These are phyloP conservation scores for Globisporangium cederbergense DNA, from an alignment of 352 stramenopile species.

Conservation along the genomic window DNA sequence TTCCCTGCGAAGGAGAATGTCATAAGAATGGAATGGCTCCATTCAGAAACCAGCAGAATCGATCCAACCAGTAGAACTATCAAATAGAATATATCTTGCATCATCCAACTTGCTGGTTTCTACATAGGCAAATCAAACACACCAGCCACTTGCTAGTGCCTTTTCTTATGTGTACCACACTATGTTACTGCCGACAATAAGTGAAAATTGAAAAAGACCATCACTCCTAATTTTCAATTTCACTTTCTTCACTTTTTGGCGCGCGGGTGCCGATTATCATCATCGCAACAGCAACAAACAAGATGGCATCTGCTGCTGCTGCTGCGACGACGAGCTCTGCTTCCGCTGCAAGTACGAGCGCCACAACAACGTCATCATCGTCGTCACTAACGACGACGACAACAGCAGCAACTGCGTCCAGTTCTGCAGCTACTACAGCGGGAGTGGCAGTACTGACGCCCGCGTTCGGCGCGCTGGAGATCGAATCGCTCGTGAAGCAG, in stretches of 20 bases:
- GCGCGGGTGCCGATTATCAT: background rate
- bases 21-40: too few species aligned
- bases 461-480: constrained; percentile 25
- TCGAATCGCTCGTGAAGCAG: constrained; percentile 35
- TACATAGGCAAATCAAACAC: too few species aligned
- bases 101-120: too few species aligned
- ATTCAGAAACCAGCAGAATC: too few species aligned
- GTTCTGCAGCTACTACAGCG: background rate
- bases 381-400: background rate
- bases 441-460: background rate
- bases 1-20: too few species aligned
- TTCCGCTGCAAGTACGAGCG: background rate
- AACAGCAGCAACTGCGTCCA: background rate
- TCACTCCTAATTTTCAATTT: too few species aligned
- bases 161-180: too few species aligned
- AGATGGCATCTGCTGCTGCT: background rate
- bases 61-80: too few species aligned
- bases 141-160: too few species aligned
- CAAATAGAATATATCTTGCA: too few species aligned
- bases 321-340: background rate
- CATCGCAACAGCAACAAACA: background rate
- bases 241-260: background rate
- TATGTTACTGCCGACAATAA: too few species aligned
- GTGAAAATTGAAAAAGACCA: too few species aligned
- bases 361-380: background rate